These are phyloP conservation scores for Fonsecaea multimorphosa DNA, from an alignment of 2,329 filamentous ascomycete genomes.

Conservation along the genomic window DNA sequence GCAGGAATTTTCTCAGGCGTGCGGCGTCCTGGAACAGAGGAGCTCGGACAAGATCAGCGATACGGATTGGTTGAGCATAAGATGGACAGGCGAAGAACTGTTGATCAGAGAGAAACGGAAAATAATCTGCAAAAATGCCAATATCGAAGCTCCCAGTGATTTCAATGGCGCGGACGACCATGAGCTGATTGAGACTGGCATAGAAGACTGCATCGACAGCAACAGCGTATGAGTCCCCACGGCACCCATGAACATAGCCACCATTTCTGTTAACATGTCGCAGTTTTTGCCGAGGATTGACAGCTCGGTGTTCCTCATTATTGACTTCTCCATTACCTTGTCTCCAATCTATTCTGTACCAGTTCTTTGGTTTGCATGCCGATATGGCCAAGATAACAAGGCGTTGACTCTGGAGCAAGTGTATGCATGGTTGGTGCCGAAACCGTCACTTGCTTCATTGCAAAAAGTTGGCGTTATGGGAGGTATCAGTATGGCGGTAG, in stretches of 20 bases:
- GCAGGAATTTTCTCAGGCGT: conserved; percentile 69
- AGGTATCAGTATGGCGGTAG: conserved; percentile 76
- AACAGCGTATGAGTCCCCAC: background rate
- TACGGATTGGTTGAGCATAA: conserved; percentile 36
- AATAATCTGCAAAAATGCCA: background rate
- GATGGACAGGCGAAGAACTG: conserved; percentile 33
- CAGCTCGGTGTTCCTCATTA: conserved; percentile 23
- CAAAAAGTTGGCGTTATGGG: conserved; percentile 69
- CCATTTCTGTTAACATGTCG: background rate
- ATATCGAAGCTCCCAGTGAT: background rate
- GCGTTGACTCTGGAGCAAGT: conserved; percentile 69
- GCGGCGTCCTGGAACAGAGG: conserved; percentile 61
- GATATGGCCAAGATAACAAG: conserved; percentile 62
- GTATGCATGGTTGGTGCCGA: conserved; percentile 73
- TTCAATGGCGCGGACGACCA: background rate
- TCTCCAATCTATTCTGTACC: conserved; percentile 77
- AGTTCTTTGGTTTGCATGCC: conserved; percentile 75
- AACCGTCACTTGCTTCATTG: conserved; percentile 67
- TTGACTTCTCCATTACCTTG: conserved; percentile 62
- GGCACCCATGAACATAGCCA: background rate
- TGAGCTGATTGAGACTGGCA: conserved; percentile 10
- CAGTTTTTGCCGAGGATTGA: background rate
- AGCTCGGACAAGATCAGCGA: conserved; percentile 33
- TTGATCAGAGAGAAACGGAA: conserved; percentile 29
- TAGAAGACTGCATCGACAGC: conserved; percentile 3